Evolutionary conservation across 2,329 filamentous ascomycete species (phyloP).

Genomic region (Penicillium sp.): DNA sequence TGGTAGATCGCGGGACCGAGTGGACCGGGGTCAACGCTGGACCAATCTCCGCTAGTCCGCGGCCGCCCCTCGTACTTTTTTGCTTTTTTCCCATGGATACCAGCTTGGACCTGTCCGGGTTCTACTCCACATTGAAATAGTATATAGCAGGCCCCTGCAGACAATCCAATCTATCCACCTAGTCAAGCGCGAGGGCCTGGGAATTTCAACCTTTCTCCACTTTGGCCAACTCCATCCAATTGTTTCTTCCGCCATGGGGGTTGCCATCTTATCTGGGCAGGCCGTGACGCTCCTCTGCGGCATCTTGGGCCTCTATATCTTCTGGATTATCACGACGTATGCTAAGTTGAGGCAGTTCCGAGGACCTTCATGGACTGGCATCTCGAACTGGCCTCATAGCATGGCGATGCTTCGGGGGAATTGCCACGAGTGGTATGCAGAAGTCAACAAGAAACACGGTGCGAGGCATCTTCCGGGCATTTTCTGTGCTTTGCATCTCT

Average conservation of each 20-base stretch:
- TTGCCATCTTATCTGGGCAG: neutral
- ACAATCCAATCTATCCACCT: neutral
- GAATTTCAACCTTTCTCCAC: neutral
- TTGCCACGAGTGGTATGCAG: conserved; percentile 21
- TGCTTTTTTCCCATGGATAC: too few species aligned
- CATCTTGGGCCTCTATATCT: conserved; percentile 9
- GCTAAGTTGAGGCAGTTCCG: conserved; percentile 8
- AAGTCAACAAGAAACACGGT: conserved; percentile 18
- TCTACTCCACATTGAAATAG: too few species aligned
- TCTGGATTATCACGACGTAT: conserved; percentile 5
- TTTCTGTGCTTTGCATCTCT: neutral
- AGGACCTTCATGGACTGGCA: conserved; percentile 12
- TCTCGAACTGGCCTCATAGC: conserved; percentile 21
- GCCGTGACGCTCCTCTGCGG: conserved; percentile 3
- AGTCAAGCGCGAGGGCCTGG: neutral
- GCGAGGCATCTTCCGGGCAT: neutral
- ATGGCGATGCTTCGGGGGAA: conserved; percentile 14
- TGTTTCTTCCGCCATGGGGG: conserved; percentile 1
- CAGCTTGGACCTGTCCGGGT: too few species aligned
- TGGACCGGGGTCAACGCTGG: too few species aligned
- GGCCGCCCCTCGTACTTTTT: too few species aligned
- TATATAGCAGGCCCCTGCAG: neutral
- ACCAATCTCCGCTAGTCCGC: too few species aligned
- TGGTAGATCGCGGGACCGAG: too few species aligned
- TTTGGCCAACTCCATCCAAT: neutral